phyloP scores from a whole-genome alignment of 345 rosid genomes.

The Dipteronia sinensis region DNA sequence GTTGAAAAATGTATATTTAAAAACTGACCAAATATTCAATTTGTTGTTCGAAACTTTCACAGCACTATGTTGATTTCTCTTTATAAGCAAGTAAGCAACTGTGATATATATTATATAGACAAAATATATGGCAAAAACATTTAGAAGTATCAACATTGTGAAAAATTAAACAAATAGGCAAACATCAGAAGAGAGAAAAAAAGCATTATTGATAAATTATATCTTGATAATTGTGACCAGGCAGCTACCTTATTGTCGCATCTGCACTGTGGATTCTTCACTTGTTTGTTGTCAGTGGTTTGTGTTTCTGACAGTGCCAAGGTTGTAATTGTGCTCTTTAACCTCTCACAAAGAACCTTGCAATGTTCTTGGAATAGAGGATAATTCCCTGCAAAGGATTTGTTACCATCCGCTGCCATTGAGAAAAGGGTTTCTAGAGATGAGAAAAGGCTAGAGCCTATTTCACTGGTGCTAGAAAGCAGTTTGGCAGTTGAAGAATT shows the following conservation, averaged over 20 bases:
- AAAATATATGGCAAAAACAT: constrained; percentile 2
- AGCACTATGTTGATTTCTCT: neutral
- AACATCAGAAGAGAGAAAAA: constrained; percentile 42
- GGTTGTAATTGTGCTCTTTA: constrained; percentile 43
- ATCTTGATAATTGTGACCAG: constrained; percentile 57
- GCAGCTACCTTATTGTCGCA: constrained; percentile 75
- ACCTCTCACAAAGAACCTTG: constrained; percentile 47
- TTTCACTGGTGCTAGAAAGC: constrained; percentile 52
- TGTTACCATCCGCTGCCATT: constrained; percentile 32
- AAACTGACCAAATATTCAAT: neutral
- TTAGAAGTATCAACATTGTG: constrained; percentile 37
- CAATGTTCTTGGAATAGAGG: constrained; percentile 45
- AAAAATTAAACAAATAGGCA: constrained; percentile 46
- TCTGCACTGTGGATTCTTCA: constrained; percentile 29
- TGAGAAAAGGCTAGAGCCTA: constrained; percentile 58
- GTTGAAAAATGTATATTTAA: neutral
- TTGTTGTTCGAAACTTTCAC: neutral
- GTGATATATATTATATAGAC: neutral
- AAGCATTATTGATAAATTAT: constrained; percentile 42
- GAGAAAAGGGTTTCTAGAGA: constrained; percentile 59
- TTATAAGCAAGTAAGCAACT: neutral
- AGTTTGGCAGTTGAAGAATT: constrained; percentile 54
- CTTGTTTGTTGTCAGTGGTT: constrained; percentile 33
- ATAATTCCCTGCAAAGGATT: constrained; percentile 28
- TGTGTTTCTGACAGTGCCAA: constrained; percentile 42